These are phyloP conservation scores for Scheffersomyces ergatensis DNA, from an alignment of 805 yeast genomes.

Conservation along the genomic window DNA sequence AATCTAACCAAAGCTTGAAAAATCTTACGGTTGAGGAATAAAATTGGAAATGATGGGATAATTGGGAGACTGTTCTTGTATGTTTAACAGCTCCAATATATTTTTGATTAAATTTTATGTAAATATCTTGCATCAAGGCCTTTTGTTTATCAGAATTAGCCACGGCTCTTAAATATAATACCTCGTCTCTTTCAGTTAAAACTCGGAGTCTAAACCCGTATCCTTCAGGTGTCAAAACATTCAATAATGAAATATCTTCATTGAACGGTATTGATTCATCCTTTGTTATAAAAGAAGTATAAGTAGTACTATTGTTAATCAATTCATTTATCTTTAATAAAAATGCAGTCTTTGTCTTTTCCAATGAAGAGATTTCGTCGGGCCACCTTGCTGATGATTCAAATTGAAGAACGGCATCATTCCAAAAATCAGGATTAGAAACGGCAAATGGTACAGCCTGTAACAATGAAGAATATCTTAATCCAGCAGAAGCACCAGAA, in stretches of 20 bases:
- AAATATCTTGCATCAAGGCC: constrained; percentile 57
- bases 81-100: constrained; percentile 74
- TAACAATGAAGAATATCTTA: constrained; percentile 72
- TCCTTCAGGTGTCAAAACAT: constrained; percentile 83
- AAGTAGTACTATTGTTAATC: constrained; percentile 50
- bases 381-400: constrained; percentile 96
- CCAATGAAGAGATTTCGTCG: constrained; percentile 79
- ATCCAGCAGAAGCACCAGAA: constrained; percentile 68
- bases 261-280: constrained; percentile 70
- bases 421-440: constrained; percentile 74
- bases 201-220: constrained; percentile 79
- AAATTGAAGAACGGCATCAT: constrained; percentile 79
- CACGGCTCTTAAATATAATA: constrained; percentile 69
- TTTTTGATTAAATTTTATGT: constrained; percentile 61
- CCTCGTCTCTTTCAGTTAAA: constrained; percentile 80
- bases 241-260: constrained; percentile 52
- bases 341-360: constrained; percentile 88
- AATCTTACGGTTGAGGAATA: constrained; percentile 79
- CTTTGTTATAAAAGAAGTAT: constrained; percentile 57
- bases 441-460: constrained; percentile 82
- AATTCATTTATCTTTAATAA: constrained; percentile 59
- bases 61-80: constrained; percentile 70
- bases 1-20: constrained; percentile 86
- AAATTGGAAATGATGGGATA: constrained; percentile 68
- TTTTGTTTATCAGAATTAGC: constrained; percentile 62